Evolutionary conservation across 176 grass and related monocot genomes (phyloP).

Genomic region (Avena atlantica): DNA sequence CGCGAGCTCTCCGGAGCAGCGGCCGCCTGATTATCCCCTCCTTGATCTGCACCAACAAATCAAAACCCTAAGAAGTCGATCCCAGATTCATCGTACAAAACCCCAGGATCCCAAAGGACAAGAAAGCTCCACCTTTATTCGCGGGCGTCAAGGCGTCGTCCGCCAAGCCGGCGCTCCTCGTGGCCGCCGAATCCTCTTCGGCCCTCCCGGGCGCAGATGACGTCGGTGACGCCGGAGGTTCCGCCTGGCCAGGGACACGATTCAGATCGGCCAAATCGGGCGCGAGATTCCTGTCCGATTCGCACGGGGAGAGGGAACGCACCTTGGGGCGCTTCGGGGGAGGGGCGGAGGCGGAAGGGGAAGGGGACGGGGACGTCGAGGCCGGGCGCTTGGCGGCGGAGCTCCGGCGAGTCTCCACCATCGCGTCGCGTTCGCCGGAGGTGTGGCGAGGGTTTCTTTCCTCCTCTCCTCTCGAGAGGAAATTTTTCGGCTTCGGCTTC

Average conservation of each 20-base stretch:
- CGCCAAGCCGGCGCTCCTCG: conserved; percentile 34
- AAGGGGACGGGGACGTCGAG: conserved; percentile 25
- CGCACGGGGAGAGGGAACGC: conserved; percentile 30
- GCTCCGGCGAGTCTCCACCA: conserved; percentile 99
- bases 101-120: conserved; percentile 12
- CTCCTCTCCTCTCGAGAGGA: conserved; percentile 25
- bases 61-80: conserved; percentile 49
- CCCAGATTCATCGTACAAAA: conserved; percentile 22
- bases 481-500: neutral
- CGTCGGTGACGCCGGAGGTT: conserved; percentile 44
- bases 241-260: conserved; percentile 26
- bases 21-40: conserved; percentile 35
- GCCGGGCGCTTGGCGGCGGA: conserved; percentile 64
- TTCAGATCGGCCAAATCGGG: conserved; percentile 56
- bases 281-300: conserved; percentile 31
- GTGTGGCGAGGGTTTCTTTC: conserved; percentile 41
- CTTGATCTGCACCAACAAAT: conserved; percentile 66
- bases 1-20: conserved; percentile 42
- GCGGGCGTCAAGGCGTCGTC: conserved; percentile 30
- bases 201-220: conserved; percentile 47
- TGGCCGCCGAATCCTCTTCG: conserved; percentile 45
- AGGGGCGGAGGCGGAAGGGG: conserved; percentile 60
- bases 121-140: conserved; percentile 48
- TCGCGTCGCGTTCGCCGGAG: conserved; percentile 47
- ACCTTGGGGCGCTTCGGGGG: conserved; percentile 86